Base-by-base conservation (phyloP, 768 basidiomycete species). In the Pulveroboletus sp. region DNA sequence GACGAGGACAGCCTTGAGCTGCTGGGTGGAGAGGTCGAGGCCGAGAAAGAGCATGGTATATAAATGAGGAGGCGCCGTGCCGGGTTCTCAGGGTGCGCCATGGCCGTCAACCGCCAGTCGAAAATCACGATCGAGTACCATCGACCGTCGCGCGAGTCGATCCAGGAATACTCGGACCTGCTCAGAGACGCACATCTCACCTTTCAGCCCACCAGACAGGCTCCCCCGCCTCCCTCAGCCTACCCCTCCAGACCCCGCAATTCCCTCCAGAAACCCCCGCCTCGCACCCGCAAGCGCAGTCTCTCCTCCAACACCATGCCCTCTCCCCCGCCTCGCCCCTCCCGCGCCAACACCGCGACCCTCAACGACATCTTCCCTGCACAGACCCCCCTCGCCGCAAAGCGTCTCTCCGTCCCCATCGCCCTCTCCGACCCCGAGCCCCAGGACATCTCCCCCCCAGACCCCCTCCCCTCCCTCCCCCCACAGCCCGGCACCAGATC, bases 261-360 rank as follows among this genome's bases (percentile, higher is more conserved):
- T 58, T 80, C 82, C 0, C 75, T 84, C 41, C 83, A 86, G 68
- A 86, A 86, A 54, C 74, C 76, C 30, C 79, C 77, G 27, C 79
- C 80, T 13, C 72, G 76, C 42, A 47, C 70, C 1, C 73, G 80
- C 45, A 85, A 83, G 57, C 76, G 75, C 60, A 77, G 74, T 59
- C 64, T 80, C n/a, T 68, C 75, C 63, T 4, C 71, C 61, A 63
- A 71, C 70, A 83, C 29, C 4, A 73, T 53, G 40, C 62, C 76
- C 3, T 70, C 81, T 0, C 82, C 88, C 2, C 89, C 89, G 9
- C 83, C 85, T 2, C 79, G 90, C 37, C 90, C 90, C 0, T 89
- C 88, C 39, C 79, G 90, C 49, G 86, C 85, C 51, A 93, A 93
- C 67, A 93, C 90, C 5, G 86, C 84, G 29, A 90, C 76, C 47